Percentiles rank a stretch among this genome's conserved stretches.
These are phyloP conservation scores for Ustilago esculenta DNA, from an alignment of 1,284 basidiomycete genomes.

Conservation along the genomic window DNA sequence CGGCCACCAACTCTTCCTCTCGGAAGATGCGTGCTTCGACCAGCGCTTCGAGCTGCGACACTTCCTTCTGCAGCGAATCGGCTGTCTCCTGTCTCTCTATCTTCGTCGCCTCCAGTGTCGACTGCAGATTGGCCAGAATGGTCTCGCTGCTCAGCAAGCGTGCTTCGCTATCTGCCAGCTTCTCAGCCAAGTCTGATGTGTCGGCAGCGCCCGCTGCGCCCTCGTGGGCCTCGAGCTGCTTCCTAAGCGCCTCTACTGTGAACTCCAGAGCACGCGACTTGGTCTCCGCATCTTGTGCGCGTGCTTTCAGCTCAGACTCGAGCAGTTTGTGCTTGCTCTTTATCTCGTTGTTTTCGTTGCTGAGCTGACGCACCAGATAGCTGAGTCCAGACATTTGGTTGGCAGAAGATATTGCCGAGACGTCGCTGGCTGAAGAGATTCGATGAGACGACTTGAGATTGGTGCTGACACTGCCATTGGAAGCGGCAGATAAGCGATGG, in stretches of 20 bases:
- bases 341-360: conserved; percentile 79
- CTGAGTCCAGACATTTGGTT: conserved; percentile 75
- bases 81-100: conserved; percentile 54
- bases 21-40: conserved; percentile 61
- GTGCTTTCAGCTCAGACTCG: conserved; percentile 74
- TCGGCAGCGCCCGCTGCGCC: conserved; percentile 64
- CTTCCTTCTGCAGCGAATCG: conserved; percentile 51
- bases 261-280: conserved; percentile 80
- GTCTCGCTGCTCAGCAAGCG: conserved; percentile 71
- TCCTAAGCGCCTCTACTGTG: conserved; percentile 75
- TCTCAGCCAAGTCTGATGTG: conserved; percentile 51
- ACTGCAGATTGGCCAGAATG: conserved; percentile 52
- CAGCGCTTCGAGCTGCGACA: conserved; percentile 58
- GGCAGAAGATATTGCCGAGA: conserved; percentile 72
- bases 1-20: conserved; percentile 56
- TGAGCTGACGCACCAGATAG: conserved; percentile 82
- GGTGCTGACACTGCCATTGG: conserved; percentile 21
- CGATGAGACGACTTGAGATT: conserved; percentile 55
- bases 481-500: conserved; percentile 12
- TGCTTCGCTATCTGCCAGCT: conserved; percentile 44
- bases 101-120: conserved; percentile 60
- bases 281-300: conserved; percentile 76
- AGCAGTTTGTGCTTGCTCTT: conserved; percentile 76
- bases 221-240: conserved; percentile 70
- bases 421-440: conserved; percentile 69